Percentiles rank a stretch among this genome's conserved stretches.
These are phyloP conservation scores for Hansenula lynferdii DNA, from an alignment of 1,139 yeast species.

Conservation along the genomic window DNA sequence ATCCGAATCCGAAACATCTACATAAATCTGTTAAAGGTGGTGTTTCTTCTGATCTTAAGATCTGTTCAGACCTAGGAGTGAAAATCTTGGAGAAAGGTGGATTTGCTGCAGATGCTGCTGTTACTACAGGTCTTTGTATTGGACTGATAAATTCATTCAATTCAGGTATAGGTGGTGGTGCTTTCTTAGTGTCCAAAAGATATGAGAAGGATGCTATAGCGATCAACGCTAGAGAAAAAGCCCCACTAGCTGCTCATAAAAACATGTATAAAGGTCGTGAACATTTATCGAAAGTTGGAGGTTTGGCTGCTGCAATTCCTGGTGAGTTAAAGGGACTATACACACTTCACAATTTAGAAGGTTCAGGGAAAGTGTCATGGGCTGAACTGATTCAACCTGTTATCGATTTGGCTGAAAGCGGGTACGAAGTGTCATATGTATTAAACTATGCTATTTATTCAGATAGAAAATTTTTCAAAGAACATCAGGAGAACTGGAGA, in stretches of 20 bases:
- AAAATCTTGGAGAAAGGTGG: slow-evolving; percentile 19
- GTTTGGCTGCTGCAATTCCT: slow-evolving; percentile 80
- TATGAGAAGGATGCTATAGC: slow-evolving; percentile 44
- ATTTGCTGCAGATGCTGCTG: slow-evolving; percentile 86
- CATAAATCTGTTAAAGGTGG: slow-evolving; percentile 18
- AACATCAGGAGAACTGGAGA: slow-evolving; percentile 43
- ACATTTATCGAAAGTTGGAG: slow-evolving; percentile 63
- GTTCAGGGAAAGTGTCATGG: slow-evolving; percentile 74
- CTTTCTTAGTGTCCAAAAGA: slow-evolving; percentile 56
- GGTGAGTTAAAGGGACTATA: slow-evolving; percentile 86
- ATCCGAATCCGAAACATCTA: slow-evolving; percentile 16
- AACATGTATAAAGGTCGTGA: slow-evolving; percentile 59
- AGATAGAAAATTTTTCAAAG: slow-evolving; percentile 30
- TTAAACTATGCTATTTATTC: slow-evolving; percentile 39
- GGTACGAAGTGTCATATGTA: slow-evolving; percentile 56
- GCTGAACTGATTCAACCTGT: slow-evolving; percentile 72
- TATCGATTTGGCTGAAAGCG: slow-evolving; percentile 56
- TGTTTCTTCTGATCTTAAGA: slow-evolving; percentile 21
- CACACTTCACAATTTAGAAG: slow-evolving; percentile 52
- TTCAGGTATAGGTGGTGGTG: slow-evolving; percentile 94
- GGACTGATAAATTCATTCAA: slow-evolving; percentile 81
- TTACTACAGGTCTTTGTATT: slow-evolving; percentile 83
- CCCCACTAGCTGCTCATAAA: slow-evolving; percentile 59
- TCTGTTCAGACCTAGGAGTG: slow-evolving; percentile 21
- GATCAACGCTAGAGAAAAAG: slow-evolving; percentile 86